Evolutionary conservation across 2,329 filamentous ascomycete genomes (phyloP), one percentile per base, ranked within the genome.

Genomic region (Alternaria incomplexa): DNA sequence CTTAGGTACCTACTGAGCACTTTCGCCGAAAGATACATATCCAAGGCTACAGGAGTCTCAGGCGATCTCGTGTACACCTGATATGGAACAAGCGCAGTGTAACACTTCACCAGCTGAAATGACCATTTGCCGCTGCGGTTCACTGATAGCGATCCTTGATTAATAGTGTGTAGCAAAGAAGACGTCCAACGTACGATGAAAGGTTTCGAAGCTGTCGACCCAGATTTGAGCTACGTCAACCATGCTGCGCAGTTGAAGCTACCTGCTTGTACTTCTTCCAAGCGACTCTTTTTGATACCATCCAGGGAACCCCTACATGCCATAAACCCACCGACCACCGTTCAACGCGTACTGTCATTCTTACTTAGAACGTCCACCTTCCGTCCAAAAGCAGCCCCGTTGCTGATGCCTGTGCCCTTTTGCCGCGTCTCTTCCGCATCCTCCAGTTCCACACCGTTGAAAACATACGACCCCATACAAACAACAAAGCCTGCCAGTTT

Each of bases 41-140:
- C 1, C 5, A 40, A 6, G 1, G 36, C 36, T 40, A 11, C 8
- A 17, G 36, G 10, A 17, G 36, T 1, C 36, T 40, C 36, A 17
- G 0, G 36, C 36, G 3, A 17, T 17, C n/a, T 40, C 36, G 8
- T 1, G 1, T 3, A 3, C n/a, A 17, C n/a, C 0, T 40, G 15
- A 11, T 11, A 6, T 40, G 36, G 5, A 40, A 5, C n/a, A 5
- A 40, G 15, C n/a, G 36, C 36, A 40, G 5, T 17, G 2, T 17
- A 40, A 40, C 32, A 40, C n/a, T 10, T 11, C 36, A 40, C n/a
- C 36, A 40, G 36, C 36, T 17, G 36, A 1, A 40, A 1, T 40
- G n/a, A 17, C 15, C n/a, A 40, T 40, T 17, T 17, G 5, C n/a
- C 9, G 36, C 36, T 17, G 36, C n/a, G 9, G 36, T 11, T 40